phyloP scores from a whole-genome alignment of 139 green algal species.

The Chlamydomonas eustigma region DNA sequence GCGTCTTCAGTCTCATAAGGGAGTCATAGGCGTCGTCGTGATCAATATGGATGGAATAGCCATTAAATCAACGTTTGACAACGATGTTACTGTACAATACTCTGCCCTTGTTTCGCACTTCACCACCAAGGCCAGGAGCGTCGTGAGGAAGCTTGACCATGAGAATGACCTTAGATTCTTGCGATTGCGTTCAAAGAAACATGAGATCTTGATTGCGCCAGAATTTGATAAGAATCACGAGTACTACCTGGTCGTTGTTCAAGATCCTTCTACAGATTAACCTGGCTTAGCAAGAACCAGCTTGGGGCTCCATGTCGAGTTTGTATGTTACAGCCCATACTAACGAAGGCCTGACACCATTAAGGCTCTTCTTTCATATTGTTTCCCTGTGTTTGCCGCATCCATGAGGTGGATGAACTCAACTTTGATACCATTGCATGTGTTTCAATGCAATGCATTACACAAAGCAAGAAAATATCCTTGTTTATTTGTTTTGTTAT shows the following conservation, averaged over 20 bases:
- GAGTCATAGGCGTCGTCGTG: conserved; percentile 71
- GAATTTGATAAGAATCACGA: conserved; percentile 66
- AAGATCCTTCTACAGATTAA: conserved; percentile 45
- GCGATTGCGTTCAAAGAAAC: conserved; percentile 69
- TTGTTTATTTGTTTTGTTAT: no score
- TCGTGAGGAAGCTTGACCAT: conserved; percentile 73
- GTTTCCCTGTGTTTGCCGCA: no score
- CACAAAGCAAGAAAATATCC: no score
- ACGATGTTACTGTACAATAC: conserved; percentile 71
- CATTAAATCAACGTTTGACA: conserved; percentile 81
- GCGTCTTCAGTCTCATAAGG: conserved; percentile 35
- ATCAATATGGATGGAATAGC: conserved; percentile 82
- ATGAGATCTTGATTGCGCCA: conserved; percentile 88
- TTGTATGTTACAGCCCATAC: no score
- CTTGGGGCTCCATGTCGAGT: no score
- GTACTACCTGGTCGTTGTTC: conserved; percentile 73
- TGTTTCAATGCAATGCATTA: no score
- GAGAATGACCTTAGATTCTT: conserved; percentile 85
- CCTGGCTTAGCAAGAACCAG: no score
- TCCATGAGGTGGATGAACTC: no score
- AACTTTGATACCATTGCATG: no score
- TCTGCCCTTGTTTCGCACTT: conserved; percentile 61
- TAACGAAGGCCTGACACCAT: no score
- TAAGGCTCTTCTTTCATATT: no score
- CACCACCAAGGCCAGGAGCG: conserved; percentile 63